phyloP scores from a whole-genome alignment of 2,329 filamentous ascomycete species.

The Sporothrix mexicana region DNA sequence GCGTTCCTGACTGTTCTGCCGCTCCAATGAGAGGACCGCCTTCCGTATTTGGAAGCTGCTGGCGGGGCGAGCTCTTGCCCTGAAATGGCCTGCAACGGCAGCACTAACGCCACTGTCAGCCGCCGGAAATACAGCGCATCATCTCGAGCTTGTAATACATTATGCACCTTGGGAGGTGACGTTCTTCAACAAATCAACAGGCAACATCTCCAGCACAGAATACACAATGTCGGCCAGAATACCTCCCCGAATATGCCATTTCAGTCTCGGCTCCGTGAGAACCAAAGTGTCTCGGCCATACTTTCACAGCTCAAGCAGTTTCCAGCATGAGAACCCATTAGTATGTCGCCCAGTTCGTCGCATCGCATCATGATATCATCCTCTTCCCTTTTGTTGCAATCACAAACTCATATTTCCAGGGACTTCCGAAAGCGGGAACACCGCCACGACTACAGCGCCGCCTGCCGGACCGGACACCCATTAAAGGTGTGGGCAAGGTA shows the following conservation, averaged over 20 bases:
- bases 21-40: conserved; percentile 29
- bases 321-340: conserved; percentile 86
- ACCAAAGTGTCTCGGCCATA: conserved; percentile 34
- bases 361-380: conserved; percentile 8
- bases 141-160: background rate
- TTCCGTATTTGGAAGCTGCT: conserved; percentile 16
- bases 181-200: conserved; percentile 12
- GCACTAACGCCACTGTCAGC: background rate
- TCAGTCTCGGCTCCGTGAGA: conserved; percentile 39
- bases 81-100: background rate
- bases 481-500: conserved; percentile 86
- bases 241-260: conserved; percentile 5
- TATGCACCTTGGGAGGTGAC: background rate
- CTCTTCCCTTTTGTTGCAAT: background rate
- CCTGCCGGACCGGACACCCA: conserved; percentile 78
- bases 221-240: conserved; percentile 17
- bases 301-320: conserved; percentile 58
- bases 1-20: conserved; percentile 29
- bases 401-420: conserved; percentile 57
- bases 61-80: background rate
- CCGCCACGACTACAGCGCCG: conserved; percentile 80
- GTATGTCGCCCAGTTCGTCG: conserved; percentile 53
- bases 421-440: conserved; percentile 77
- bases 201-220: background rate
- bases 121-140: background rate